phyloP scores from a whole-genome alignment of 116 monocot species.

The Iris pallida region DNA sequence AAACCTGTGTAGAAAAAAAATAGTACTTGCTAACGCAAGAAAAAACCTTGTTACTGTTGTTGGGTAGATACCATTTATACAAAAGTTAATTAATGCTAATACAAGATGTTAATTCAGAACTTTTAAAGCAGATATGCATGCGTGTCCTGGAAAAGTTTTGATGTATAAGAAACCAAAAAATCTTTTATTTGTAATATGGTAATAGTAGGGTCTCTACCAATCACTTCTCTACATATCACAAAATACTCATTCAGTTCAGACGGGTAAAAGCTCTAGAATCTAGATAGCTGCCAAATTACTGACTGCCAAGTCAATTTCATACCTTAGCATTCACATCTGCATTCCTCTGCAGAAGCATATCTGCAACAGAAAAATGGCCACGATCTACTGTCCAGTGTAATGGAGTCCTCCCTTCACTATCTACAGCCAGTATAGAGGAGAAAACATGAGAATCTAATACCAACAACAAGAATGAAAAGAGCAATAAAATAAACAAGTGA shows the following conservation, averaged over 20 bases:
- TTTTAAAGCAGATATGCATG: too few relatives aligned
- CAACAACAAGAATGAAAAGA: background rate
- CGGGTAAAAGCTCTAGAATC: too few relatives aligned
- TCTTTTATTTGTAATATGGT: background rate
- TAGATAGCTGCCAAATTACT: background rate
- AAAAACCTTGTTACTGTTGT: too few relatives aligned
- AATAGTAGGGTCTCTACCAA: background rate
- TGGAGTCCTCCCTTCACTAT: slow-evolving; percentile 86
- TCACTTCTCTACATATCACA: background rate
- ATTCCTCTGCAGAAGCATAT: slow-evolving; percentile 50
- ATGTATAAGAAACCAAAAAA: too few relatives aligned
- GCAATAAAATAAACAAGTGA: too few relatives aligned
- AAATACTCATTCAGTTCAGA: too few relatives aligned
- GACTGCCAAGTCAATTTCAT: slow-evolving; percentile 2
- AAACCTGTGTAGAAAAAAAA: too few relatives aligned
- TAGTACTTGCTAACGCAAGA: too few relatives aligned
- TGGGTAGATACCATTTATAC: too few relatives aligned
- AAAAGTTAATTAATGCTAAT: too few relatives aligned
- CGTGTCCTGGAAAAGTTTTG: too few relatives aligned
- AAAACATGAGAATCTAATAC: slow-evolving; percentile 8
- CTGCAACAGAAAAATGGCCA: slow-evolving; percentile 62
- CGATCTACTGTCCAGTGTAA: slow-evolving; percentile 99
- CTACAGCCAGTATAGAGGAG: slow-evolving; percentile 37
- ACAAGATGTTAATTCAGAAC: too few relatives aligned
- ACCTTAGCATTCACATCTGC: slow-evolving; percentile 92